These are phyloP conservation scores for Blastobotrys illinoisensis DNA, from an alignment of 1,139 yeast species.

Conservation along the genomic window DNA sequence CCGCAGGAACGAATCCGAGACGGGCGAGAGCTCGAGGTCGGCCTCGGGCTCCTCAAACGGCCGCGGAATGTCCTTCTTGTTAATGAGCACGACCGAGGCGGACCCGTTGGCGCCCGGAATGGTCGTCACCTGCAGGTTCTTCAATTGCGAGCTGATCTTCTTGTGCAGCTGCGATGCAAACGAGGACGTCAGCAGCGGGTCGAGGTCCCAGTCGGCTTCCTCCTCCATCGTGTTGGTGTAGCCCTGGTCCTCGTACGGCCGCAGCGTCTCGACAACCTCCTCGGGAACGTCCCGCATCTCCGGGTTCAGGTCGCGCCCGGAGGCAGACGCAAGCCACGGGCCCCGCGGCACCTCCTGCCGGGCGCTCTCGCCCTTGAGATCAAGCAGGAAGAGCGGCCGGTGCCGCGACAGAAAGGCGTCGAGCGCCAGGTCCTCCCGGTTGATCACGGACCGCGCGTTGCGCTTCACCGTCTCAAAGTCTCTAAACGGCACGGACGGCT, in stretches of 20 bases:
- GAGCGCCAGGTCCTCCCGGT: conserved; percentile 21
- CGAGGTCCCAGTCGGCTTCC: conserved; percentile 8
- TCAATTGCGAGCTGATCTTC: conserved; percentile 10
- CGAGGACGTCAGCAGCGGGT: conserved; percentile 4
- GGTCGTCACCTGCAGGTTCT: conserved; percentile 12
- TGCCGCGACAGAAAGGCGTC: conserved; percentile 30
- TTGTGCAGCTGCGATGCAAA: conserved; percentile 10
- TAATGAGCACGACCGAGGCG: conserved; percentile 11
- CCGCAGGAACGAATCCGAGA: conserved; percentile 12
- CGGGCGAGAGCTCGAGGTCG: conserved; percentile 6
- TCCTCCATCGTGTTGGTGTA: conserved; percentile 12
- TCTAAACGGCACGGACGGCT: conserved; percentile 15
- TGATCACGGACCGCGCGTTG: conserved; percentile 11
- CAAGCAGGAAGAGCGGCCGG: conserved; percentile 27
- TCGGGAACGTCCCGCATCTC: conserved; percentile 22
- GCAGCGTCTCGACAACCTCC: conserved; percentile 17
- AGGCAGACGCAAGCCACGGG: conserved; percentile 22
- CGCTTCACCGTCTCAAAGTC: conserved; percentile 14
- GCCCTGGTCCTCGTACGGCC: conserved; percentile 17
- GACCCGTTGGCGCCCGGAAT: conserved; percentile 4
- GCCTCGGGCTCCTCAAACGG: conserved; percentile 3
- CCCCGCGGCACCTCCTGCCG: conserved; percentile 8
- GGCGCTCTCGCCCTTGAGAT: conserved; percentile 8
- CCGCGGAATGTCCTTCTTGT: conserved; percentile 7
- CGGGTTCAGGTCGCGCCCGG: conserved; percentile 18